Conservation (phyloP, 345 rosid genomes). For the Moringa oleifera region DNA sequence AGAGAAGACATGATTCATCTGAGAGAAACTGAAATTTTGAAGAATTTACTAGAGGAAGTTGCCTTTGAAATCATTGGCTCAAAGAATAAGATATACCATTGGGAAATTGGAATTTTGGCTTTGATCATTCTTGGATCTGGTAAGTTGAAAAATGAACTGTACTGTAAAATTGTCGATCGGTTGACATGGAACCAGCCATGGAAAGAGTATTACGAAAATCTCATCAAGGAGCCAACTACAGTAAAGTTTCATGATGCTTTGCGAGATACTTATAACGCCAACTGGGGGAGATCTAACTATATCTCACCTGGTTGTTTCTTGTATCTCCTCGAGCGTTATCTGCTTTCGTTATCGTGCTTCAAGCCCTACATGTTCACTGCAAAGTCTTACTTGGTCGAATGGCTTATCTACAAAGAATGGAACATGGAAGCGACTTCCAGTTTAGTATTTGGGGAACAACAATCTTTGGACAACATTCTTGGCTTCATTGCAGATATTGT, state of each 20-base stretch:
- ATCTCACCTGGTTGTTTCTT: conserved; percentile 40
- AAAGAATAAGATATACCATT: conserved; percentile 21
- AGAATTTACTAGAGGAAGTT: conserved; percentile 19
- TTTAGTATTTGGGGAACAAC: background rate
- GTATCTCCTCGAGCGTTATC: conserved; percentile 40
- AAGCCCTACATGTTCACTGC: conserved; percentile 19
- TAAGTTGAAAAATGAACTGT: conserved; percentile 1
- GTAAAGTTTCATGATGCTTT: conserved; percentile 30
- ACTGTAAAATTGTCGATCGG: conserved; percentile 5
- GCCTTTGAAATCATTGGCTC: conserved; percentile 5
- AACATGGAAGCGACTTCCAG: background rate
- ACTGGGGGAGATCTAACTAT: conserved; percentile 29
- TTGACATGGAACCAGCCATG: conserved; percentile 22
- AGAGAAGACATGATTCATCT: conserved; percentile 24
- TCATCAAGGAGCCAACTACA: conserved; percentile 13
- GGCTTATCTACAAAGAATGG: conserved; percentile 29
- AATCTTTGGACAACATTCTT: background rate
- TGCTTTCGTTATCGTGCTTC: conserved; percentile 18
- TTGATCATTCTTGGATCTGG: conserved; percentile 40
- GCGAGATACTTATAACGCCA: conserved; percentile 20
- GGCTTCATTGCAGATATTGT: conserved; percentile 9
- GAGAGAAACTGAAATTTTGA: conserved; percentile 23
- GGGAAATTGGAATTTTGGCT: conserved; percentile 31
- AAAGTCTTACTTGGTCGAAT: conserved; percentile 34
- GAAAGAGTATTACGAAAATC: conserved; percentile 21